These are phyloP conservation scores for Cantharellus anzutake DNA, from an alignment of 768 basidiomycete species.

Conservation along the genomic window DNA sequence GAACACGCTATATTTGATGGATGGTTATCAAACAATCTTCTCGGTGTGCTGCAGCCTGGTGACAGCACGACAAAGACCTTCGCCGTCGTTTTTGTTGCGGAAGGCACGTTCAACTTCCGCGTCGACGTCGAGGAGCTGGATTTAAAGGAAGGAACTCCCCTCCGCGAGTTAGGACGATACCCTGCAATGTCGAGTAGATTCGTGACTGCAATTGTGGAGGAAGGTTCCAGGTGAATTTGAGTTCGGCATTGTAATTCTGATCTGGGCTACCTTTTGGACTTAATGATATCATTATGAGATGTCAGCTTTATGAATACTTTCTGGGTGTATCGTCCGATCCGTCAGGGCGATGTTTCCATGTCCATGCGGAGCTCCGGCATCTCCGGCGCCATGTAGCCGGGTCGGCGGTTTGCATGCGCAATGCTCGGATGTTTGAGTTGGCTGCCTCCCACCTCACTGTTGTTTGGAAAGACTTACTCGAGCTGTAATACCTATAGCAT, in stretches of 20 bases:
- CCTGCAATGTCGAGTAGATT: slow-evolving; percentile 4
- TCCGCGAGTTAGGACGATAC: slow-evolving; percentile 13
- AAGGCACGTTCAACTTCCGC: slow-evolving; percentile 37
- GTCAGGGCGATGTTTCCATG: no score
- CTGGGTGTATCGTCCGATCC: no score
- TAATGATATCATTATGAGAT: no score
- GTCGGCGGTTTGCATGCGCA: no score
- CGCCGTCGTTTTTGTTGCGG: slow-evolving; percentile 53
- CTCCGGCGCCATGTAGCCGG: no score
- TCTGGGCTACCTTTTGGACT: no score
- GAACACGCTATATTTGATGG: slow-evolving; percentile 59
- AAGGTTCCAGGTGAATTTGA: not conserved
- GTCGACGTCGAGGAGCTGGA: slow-evolving; percentile 15
- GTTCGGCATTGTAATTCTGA: no score
- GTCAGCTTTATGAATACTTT: no score
- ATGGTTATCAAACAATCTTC: slow-evolving; percentile 33
- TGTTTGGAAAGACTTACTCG: no score
- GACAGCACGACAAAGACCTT: slow-evolving; percentile 32
- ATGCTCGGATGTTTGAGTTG: no score
- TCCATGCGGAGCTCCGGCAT: no score
- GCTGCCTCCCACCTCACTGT: no score
- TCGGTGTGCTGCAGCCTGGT: slow-evolving; percentile 43
- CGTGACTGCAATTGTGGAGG: not conserved
- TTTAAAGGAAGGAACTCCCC: not conserved
- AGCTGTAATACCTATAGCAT: not conserved